These are phyloP conservation scores for Apium graveolens DNA, from an alignment of 129 eudicot species.

Conservation along the genomic window DNA sequence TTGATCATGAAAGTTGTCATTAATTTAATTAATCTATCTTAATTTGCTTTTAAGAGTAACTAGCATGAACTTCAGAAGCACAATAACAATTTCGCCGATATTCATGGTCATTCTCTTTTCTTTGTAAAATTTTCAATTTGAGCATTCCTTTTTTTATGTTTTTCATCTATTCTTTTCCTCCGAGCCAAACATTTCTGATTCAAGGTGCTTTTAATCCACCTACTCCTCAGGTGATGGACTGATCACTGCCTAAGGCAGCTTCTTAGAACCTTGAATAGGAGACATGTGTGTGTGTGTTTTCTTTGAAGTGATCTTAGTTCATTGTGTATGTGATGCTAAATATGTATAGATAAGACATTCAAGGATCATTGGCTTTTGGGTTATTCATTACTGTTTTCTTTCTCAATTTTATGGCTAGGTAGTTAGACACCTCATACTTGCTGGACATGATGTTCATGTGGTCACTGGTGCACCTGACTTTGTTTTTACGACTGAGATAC, in stretches of 20 bases:
- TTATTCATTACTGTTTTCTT: not conserved
- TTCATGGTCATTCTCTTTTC: not conserved
- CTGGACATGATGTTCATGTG: constrained; percentile 99
- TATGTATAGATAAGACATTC: not conserved
- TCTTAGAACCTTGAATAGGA: not conserved
- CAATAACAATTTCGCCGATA: not conserved
- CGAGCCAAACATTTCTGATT: not conserved
- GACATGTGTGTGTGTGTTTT: not conserved
- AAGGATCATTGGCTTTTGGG: not conserved
- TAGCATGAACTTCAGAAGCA: not conserved
- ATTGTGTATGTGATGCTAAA: not conserved
- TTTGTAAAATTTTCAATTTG: not conserved
- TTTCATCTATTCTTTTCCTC: not conserved
- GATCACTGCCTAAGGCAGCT: not conserved
- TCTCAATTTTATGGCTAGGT: constrained; percentile 37
- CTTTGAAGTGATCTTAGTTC: not conserved
- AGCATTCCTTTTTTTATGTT: not conserved
- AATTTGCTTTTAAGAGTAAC: not conserved
- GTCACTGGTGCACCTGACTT: constrained; percentile 97
- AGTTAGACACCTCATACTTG: constrained; percentile 84
- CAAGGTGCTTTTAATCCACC: not conserved
- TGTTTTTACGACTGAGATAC: constrained; percentile 78
- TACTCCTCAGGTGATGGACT: not conserved
- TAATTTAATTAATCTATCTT: not conserved
- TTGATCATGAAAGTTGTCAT: not conserved